A percentile compares a stretch with the other conserved stretches of the same genome.
These are phyloP conservation scores for Aspergillus baeticus DNA, from an alignment of 495 filamentous ascomycete genomes.

Conservation along the genomic window DNA sequence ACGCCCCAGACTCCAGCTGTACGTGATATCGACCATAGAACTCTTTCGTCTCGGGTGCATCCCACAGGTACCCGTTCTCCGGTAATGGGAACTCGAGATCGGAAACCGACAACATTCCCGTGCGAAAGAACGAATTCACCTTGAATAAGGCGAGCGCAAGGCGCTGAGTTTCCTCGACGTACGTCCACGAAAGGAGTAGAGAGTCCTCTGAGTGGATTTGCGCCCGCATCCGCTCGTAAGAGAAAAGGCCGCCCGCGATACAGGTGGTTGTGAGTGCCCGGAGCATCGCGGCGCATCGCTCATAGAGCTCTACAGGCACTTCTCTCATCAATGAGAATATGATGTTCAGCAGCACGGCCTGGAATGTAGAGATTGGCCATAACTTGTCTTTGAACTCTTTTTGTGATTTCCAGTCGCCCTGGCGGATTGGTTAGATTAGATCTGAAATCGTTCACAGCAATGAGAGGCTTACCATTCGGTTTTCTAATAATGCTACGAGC, in stretches of 20 bases:
- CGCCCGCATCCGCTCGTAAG: background rate
- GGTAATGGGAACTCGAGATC: background rate
- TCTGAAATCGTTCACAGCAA: background rate
- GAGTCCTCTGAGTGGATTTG: background rate
- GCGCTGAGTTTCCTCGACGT: background rate
- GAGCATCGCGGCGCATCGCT: background rate
- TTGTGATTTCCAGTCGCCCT: background rate
- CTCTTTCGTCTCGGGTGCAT: background rate
- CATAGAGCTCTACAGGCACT: background rate
- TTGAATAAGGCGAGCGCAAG: background rate
- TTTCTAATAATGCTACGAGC: background rate
- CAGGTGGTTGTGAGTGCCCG: background rate
- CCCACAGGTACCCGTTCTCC: background rate
- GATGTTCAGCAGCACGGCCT: background rate
- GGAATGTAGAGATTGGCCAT: background rate
- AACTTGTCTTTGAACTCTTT: background rate
- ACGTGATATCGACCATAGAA: background rate
- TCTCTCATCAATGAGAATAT: background rate
- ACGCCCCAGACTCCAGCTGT: background rate
- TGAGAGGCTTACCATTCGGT: background rate
- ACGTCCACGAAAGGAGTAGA: background rate
- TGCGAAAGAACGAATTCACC: background rate
- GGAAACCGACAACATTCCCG: background rate
- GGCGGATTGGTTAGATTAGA: background rate
- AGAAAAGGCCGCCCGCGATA: background rate